Evolutionary conservation across 1,284 basidiomycete species (phyloP).

Genomic region (Exobasidium rhododendri): DNA sequence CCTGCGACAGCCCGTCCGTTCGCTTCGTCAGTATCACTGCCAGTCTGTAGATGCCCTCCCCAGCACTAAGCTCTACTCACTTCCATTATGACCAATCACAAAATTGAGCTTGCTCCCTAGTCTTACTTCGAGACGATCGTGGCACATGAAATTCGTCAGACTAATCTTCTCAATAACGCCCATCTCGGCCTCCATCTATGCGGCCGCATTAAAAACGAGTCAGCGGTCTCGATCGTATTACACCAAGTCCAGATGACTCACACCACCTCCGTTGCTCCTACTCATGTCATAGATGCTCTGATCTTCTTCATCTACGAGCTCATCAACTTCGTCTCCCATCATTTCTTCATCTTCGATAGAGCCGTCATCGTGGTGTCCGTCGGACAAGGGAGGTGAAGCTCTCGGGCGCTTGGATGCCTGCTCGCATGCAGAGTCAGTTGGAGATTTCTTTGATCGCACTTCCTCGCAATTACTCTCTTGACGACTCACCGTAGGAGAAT

Average conservation of each 20-base stretch:
- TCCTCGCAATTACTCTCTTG: background rate
- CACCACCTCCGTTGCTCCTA: background rate
- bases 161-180: conserved; percentile 84
- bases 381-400: too few relatives aligned
- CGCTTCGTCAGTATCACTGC: too few relatives aligned
- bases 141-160: conserved; percentile 95
- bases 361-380: too few relatives aligned
- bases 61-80: conserved; percentile 22
- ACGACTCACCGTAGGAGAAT: background rate
- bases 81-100: conserved; percentile 76
- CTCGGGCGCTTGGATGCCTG: background rate
- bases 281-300: background rate
- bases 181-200: conserved; percentile 59
- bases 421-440: background rate
- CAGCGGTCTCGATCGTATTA: too few relatives aligned
- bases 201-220: too few relatives aligned
- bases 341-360: background rate
- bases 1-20: too few relatives aligned
- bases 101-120: conserved; percentile 93
- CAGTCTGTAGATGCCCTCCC: background rate
- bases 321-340: background rate
- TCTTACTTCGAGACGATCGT: conserved; percentile 69
- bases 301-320: background rate
- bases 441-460: background rate
- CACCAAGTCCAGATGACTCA: too few relatives aligned